Base-by-base conservation (phyloP, 2,329 filamentous ascomycete genomes). In the Ceratocystis destructans region DNA sequence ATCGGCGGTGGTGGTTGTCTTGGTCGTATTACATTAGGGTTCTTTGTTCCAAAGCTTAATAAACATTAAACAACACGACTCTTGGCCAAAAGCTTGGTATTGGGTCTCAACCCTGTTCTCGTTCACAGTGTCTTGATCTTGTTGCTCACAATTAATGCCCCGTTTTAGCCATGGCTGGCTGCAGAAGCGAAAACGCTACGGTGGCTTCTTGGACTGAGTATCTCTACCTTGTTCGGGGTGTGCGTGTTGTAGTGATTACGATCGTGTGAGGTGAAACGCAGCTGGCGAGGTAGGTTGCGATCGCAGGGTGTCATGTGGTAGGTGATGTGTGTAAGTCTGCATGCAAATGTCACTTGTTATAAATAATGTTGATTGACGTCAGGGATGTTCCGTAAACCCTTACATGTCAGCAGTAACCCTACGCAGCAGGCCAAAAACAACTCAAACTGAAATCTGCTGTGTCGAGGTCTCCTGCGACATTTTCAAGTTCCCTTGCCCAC, bases 61-160 rank as follows among this genome's bases (percentile, higher is more conserved):
- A 59, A 37, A 33, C 53, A 59, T 4, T 3, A 59, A 57, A 8
- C 17, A 59, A n/a, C 17, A 41, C 12, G 37, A 10, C 37, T 41
- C 28, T 33, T 15, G 53, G 53, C 53, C 3, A 59, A 59, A 59
- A 33, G 53, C 53, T 59, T 59, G 53, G 53, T 59, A 59, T 59
- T 59, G 25, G 22, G 6, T 33, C 53, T 31, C 28, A 59, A 17
- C 28, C 53, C 28, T 59, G 22, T 50, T 50, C 17, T n/a, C 7
- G 10, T 41, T 41, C 46, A 20, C 46, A 50, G 46, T n/a, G 17
- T 50, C 22, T 50, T 50, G 46, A 7, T 12, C 22, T 20, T n/a
- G 46, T 20, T 20, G 53, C 25, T 59, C 25, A 12, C 28, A 33
- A 59, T 59, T 7, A 31, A 31, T 17, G 10, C 28, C n/a, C 10